These are phyloP conservation scores for Pseudogymnoascus sp. DNA, from an alignment of 2,329 filamentous ascomycete genomes.

Conservation along the genomic window DNA sequence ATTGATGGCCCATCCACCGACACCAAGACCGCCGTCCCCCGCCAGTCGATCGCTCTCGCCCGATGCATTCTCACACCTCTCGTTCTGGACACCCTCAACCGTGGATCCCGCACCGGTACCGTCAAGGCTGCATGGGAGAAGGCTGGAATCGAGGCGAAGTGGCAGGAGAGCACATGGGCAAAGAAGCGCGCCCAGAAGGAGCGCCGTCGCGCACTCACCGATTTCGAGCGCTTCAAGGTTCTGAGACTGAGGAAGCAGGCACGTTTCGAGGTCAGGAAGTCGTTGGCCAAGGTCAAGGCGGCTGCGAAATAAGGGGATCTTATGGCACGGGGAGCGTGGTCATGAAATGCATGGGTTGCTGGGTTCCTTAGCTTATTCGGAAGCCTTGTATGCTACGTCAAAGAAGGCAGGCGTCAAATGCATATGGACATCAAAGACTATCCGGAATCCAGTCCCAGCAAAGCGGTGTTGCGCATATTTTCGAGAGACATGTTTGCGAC, in stretches of 20 bases:
- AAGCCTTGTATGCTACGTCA: conserved; percentile 57
- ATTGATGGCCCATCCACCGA: conserved; percentile 88
- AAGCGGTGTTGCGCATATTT: not conserved
- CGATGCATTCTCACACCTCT: conserved; percentile 83
- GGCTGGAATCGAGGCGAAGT: conserved; percentile 85
- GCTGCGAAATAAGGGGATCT: conserved; percentile 50
- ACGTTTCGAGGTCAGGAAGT: conserved; percentile 96
- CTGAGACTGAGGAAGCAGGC: conserved; percentile 99
- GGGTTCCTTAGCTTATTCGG: conserved; percentile 49
- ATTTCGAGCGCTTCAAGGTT: conserved; percentile 99
- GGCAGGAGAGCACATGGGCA: conserved; percentile 83
- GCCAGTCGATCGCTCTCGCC: conserved; percentile 76
- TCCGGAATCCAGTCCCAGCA: conserved; percentile 1
- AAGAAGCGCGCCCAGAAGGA: conserved; percentile 83
- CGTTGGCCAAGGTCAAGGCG: conserved; percentile 84
- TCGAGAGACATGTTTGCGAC: not conserved
- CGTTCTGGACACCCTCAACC: conserved; percentile 76
- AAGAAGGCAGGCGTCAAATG: conserved; percentile 53
- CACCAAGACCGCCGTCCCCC: conserved; percentile 69
- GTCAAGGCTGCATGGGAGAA: conserved; percentile 88
- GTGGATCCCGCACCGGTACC: conserved; percentile 70
- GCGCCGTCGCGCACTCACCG: conserved; percentile 83
- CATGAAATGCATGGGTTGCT: conserved; percentile 45
- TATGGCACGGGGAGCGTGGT: conserved; percentile 35
- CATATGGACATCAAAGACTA: conserved; percentile 50